Evolutionary conservation across 1,284 basidiomycete species (phyloP), one percentile per base, ranked within the genome.

Genomic region (Leccinum insolens): DNA sequence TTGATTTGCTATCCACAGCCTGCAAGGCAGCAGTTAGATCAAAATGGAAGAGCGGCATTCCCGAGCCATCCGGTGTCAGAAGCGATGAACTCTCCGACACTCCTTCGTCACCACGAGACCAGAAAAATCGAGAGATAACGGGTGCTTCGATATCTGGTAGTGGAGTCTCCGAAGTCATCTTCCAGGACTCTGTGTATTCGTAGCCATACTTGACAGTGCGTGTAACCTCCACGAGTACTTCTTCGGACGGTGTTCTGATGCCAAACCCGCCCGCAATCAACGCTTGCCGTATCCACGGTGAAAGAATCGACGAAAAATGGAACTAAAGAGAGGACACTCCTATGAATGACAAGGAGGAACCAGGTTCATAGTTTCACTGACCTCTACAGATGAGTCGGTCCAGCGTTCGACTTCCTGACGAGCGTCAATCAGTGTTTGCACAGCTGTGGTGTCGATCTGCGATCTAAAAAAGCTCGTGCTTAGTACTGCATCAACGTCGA

Each of bases 211-310:
- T 86, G 12, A 92, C 88, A 66, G 95, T 88, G 37, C 90, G 83
- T 2, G 92, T 93, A 67, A 95, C 83, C 73, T 96, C 95, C 20
- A 81, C 81, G 5, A 84, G 84, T 5, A 80, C 69, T 46, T 79
- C 79, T 28, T 79, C 79, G 7, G 83, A 74, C 1, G 83, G 77
- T 4, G 77, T 72, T 6, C 90, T 88, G 9, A 83, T 84, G 7
- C 95, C 95, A 76, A 98, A 97, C 1, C 94, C 94, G 65, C 91
- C 95, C 12, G 94, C 95, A 70, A 95, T 84, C 62, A 98, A 86
- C 2, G 94, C 95, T 62, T 95, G 90, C 67, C 93, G 89, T 67
- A 96, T 95, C 97, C 97, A 99, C 0, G 96, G 95, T 0, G 95
- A 96, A 65, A 96, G 86, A 65, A 99, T 86, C 31, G 89, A 88